Base-by-base conservation (phyloP, 768 basidiomycete genomes). In the Leccinum uliginosum region DNA sequence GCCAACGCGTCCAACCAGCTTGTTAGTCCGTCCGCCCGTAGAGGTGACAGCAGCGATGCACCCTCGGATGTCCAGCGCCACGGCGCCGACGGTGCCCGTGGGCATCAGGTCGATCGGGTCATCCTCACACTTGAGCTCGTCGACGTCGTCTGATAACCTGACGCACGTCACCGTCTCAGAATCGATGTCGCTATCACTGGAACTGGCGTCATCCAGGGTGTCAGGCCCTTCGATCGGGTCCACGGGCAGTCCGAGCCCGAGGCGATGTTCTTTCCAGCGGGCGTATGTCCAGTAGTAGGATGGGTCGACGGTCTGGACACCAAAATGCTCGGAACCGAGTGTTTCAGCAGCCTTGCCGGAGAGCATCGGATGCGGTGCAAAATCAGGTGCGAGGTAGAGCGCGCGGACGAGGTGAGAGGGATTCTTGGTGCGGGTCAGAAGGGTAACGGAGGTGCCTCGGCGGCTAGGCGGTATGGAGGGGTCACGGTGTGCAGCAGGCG, bases 21-120 rank as follows among this genome's bases (percentile, higher is more conserved):
- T 93, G 71, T 93, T 93, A 35, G 89, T 93, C 48, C 75, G 76
- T 1, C 91, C 91, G 34, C 91, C 91, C 0, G 91, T 93, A 1
- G 90, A 91, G 1, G 91, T 93, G 17, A 85, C 73, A 3, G 78
- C 73, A 1, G 85, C 82, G 56, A 93, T 84, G 64, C 89, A 91
- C 0, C 91, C 91, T 23, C 83, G 75, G 6, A 78, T 62, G 65
- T 93, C 91, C 30, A 93, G 74, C 5, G 88, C 90, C 8, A 93
- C 89, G 1, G 91, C 91, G 19, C 91, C 91, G 10, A 93, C 90
- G 0, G 91, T 93, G 11, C 91, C 91, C 15, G 73, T 86, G 4
- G 91, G 87, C 59, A 83, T 73, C 60, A 79, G 70, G 67, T 89
- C 86, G 8, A 88, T 72, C 14, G 74, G 59, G 7, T 63, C 44